A percentile compares a stretch with the other conserved stretches of the same genome.
Evolutionary conservation across 257 asterid species (phyloP).

Genomic region (Primulina huaijiensis): DNA sequence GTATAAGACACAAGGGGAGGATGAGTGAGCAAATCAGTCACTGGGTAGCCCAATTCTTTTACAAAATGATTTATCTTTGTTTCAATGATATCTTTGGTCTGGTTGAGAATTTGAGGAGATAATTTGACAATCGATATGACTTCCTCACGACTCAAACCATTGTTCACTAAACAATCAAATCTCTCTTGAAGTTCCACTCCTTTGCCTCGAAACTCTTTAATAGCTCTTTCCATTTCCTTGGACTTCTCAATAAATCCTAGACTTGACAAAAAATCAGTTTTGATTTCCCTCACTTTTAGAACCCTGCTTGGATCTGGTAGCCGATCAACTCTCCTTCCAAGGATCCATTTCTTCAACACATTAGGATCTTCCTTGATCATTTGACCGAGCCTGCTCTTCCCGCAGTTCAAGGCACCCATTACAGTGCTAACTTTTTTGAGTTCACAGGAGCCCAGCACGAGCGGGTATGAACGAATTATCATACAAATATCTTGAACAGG

Average conservation of each 20-base stretch:
- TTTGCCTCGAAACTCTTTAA: constrained; percentile 49
- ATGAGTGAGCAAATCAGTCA: constrained; percentile 40
- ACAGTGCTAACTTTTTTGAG: constrained; percentile 45
- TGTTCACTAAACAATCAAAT: constrained; percentile 50
- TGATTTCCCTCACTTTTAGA: constrained; percentile 33
- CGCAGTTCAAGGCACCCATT: constrained; percentile 31
- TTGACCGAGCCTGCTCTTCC: constrained; percentile 46
- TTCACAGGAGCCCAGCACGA: constrained; percentile 53
- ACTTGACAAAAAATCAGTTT: constrained; percentile 52
- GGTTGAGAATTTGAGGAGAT: constrained; percentile 59
- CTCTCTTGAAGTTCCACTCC: constrained; percentile 70
- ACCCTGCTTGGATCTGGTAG: constrained; percentile 29
- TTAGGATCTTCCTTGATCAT: constrained; percentile 52
- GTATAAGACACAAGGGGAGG: constrained; percentile 50
- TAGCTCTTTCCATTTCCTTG: constrained; percentile 50
- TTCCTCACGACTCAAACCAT: constrained; percentile 48
- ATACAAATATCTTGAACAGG: constrained; percentile 37
- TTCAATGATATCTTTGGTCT: constrained; percentile 43
- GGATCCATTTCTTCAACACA: constrained; percentile 49
- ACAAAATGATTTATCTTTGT: constrained; percentile 49
- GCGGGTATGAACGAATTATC: constrained; percentile 37
- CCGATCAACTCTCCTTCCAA: constrained; percentile 38
- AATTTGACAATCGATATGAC: constrained; percentile 43
- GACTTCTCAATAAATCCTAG: constrained; percentile 62
- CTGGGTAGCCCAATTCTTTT: constrained; percentile 44